Conservation (phyloP, 179 eudicot genomes). For the Heliamphora ciliata region DNA sequence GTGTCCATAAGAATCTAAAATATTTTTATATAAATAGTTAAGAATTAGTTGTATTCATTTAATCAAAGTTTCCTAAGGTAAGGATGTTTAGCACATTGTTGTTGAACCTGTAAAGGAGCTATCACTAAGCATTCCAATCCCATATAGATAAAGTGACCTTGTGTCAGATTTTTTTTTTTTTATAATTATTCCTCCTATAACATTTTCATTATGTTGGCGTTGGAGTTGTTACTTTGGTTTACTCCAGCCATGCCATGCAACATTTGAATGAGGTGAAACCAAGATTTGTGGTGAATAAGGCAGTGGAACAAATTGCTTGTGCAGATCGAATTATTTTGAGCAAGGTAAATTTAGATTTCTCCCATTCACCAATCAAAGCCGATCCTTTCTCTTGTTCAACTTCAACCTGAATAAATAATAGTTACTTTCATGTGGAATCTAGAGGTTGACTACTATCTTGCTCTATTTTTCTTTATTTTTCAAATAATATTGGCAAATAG, state of each 20-base stretch:
- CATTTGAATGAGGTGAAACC: slow-evolving; percentile 81
- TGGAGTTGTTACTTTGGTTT: slow-evolving; percentile 94
- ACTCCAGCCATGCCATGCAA: slow-evolving; percentile 71
- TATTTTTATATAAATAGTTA: not conserved
- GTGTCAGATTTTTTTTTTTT: too few species aligned
- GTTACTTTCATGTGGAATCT: slow-evolving; percentile 2
- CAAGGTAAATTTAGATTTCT: slow-evolving; percentile 40
- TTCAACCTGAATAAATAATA: not conserved
- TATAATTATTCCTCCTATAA: not conserved
- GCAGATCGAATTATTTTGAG: slow-evolving; percentile 87
- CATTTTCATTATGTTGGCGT: slow-evolving; percentile 23
- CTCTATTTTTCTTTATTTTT: not conserved
- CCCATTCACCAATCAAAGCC: not conserved
- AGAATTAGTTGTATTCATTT: not conserved
- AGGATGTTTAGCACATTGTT: not conserved
- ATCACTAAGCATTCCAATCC: not conserved
- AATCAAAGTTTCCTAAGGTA: not conserved
- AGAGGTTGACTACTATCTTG: slow-evolving; percentile 11
- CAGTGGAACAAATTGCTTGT: slow-evolving; percentile 93
- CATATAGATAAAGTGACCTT: too few species aligned
- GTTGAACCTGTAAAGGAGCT: not conserved
- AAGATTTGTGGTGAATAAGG: slow-evolving; percentile 90
- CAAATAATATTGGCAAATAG: slow-evolving; percentile 42
- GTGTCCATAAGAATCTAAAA: not conserved
- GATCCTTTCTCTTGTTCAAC: not conserved